Base-by-base conservation (phyloP, 306 rosid genomes). In the Lithocarpus polystachyus region DNA sequence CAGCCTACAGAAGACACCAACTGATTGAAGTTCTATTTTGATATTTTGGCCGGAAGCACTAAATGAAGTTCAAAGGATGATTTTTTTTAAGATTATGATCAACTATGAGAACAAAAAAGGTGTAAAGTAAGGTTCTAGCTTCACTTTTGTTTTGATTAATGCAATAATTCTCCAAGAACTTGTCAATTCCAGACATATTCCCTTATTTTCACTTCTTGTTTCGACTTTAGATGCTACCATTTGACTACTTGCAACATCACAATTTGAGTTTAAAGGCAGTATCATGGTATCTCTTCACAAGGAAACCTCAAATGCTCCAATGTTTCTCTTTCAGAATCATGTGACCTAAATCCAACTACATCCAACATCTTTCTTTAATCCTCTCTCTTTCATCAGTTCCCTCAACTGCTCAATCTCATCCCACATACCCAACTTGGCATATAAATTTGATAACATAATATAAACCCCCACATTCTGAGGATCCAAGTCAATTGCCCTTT, bases 341-440 rank as follows among this genome's bases (percentile, higher is more conserved):
- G 83, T 81, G 71, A 86, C 81, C 81, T 89, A 92, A 82, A 92
- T 79, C 91, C 97, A 88, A 77, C 97, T 92, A 81, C 84, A 82
- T 23, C 90, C 97, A 60, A 85, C 87, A 70, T 79, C 91, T 88
- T 92, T 92, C 72, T 71, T 82, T 57, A 92, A 76, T 52, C 93
- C 88, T 75, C 79, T 84, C 75, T 77, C 86, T 53, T 84, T 86
- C 84, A 89, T 86, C 68, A 79, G 53, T 28, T 75, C 78, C 82
- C 97, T 86, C 83, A 92, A 85, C 52, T 71, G 77, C 83, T 76
- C 89, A 85, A 89, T 86, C 79, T 90, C 93, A 80, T 90, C 87
- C 95, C 97, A 92, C 97, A 92, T 80, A 6, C 91, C 89, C 74
- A 89, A 88, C 20, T 78, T 76, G 4, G 96, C 93, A 75, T 89